A percentile compares a stretch with the other conserved stretches of the same genome.
Evolutionary conservation across 1,284 basidiomycete species (phyloP).

Genomic region (Tausonia pullulans): DNA sequence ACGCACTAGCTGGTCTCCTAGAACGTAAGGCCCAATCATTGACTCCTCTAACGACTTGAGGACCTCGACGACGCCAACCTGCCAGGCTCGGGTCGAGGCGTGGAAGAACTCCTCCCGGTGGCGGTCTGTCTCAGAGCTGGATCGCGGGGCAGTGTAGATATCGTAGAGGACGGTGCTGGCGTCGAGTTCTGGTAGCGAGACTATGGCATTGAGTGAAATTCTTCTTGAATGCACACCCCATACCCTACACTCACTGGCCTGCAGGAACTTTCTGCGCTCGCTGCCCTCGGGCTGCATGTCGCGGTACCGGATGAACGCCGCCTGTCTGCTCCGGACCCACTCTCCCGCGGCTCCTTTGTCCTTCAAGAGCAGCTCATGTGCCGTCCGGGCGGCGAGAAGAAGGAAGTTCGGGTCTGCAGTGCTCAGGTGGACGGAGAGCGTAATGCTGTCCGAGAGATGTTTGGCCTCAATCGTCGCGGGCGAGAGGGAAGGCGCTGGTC

Average conservation of each 20-base stretch:
- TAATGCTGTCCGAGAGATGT: conserved; percentile 47
- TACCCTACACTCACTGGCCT: conserved; percentile 6
- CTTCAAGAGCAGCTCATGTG: conserved; percentile 30
- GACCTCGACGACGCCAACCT: conserved; percentile 38
- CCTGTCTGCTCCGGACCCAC: conserved; percentile 42
- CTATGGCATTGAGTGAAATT: neutral
- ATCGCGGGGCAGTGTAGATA: conserved; percentile 26
- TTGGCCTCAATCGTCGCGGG: conserved; percentile 63
- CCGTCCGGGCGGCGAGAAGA: conserved; percentile 29
- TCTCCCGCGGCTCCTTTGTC: conserved; percentile 29
- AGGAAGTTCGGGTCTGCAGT: conserved; percentile 41
- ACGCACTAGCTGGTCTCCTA: conserved; percentile 46
- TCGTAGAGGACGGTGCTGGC: conserved; percentile 31
- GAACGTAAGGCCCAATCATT: conserved; percentile 56
- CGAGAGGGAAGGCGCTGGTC: conserved; percentile 62
- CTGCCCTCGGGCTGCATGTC: conserved; percentile 39
- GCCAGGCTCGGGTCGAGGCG: conserved; percentile 38
- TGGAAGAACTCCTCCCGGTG: conserved; percentile 31
- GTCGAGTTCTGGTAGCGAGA: conserved; percentile 14
- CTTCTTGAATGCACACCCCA: neutral
- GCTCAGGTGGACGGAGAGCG: conserved; percentile 51
- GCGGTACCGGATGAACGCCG: conserved; percentile 47
- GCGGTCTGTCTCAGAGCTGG: conserved; percentile 4
- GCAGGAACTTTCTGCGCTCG: conserved; percentile 45
- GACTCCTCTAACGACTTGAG: conserved; percentile 44